Base-by-base conservation (phyloP, 257 asterid genomes). In the Haberlea rhodopensis region DNA sequence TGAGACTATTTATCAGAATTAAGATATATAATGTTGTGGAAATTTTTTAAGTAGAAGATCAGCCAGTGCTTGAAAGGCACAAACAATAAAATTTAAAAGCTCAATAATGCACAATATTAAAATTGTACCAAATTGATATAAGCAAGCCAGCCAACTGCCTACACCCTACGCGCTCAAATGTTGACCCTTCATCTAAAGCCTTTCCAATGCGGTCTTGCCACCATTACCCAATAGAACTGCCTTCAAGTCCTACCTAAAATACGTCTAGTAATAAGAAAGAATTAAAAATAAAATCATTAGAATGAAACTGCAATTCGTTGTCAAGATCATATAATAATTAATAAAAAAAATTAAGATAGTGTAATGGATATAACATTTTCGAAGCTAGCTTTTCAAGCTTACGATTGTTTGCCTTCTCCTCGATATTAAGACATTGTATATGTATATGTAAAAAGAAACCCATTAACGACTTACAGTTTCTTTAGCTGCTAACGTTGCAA, bases 401-500 rank as follows among this genome's bases (percentile, higher is more conserved):
- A n/a, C n/a, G n/a, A 37, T 37, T 37, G 48, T 37, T 29, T 4
- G 26, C 52, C 46, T 28, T 19, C 58, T 9, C 29, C 63, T 46
- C 57, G 5, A 56, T 21, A 34, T n/a, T n/a, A n/a, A n/a, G n/a
- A n/a, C n/a, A n/a, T n/a, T n/a, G n/a, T 32, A 26, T 66, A 40
- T 13, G 28, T 67, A 49, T 49, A 21, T 13, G 22, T 29, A 62
- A 60, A 40, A 58, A 34, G 9, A 34, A 5, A 3, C 27, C 19
- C 21, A 63, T 27, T 25, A 43, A 60, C 56, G 48, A 58, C 96
- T 82, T 77, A 94, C 97, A 58, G 96, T 85, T 84, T 94, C 99
- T 87, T 94, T 94, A 18, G 99, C 99, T n/a, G 99, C 99, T 20
- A 97, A 90, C 96, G 90, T 86, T 52, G 97, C 99, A 32, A 94